Evolutionary conservation across 208 protist species (phyloP).

Genomic region (Tritrichomonas musculus): DNA sequence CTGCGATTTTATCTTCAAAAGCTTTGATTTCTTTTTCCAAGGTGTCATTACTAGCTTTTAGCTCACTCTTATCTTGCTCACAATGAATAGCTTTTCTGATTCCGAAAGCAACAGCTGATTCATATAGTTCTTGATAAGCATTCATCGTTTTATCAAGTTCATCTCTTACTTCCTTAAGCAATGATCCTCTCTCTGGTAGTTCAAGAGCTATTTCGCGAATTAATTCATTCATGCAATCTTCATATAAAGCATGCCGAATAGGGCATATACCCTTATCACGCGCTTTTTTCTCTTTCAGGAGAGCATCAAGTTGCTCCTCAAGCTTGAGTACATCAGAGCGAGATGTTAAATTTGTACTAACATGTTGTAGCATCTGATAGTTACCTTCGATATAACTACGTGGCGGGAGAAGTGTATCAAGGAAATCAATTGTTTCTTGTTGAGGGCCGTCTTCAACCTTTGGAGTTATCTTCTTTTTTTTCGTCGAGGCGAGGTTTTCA

Average conservation of each 20-base stretch:
- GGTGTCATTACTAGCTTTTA: background rate
- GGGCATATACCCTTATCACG: constrained; percentile 83
- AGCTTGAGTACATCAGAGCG: constrained; percentile 69
- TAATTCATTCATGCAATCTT: constrained; percentile 82
- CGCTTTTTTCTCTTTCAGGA: constrained; percentile 74
- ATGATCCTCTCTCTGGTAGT: constrained; percentile 82
- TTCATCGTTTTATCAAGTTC: constrained; percentile 78
- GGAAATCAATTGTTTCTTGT: background rate
- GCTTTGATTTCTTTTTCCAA: background rate
- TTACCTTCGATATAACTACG: background rate
- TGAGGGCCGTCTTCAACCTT: background rate
- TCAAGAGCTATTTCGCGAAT: constrained; percentile 94
- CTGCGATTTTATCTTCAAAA: background rate
- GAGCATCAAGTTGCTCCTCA: constrained; percentile 72
- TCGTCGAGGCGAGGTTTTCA: background rate
- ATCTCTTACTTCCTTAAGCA: constrained; percentile 85
- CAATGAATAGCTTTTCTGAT: constrained; percentile 90
- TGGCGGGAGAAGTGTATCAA: background rate
- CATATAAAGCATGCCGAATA: constrained; percentile 85
- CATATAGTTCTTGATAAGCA: constrained; percentile 70
- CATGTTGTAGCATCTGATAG: constrained; percentile 51
- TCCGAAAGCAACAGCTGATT: constrained; percentile 72
- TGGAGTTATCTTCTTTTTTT: background rate
- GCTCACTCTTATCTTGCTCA: constrained; percentile 43
- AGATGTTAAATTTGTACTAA: constrained; percentile 64